Evolutionary conservation across 768 basidiomycete genomes (phyloP).

Genomic region (Coprinopsis marcescibilis): DNA sequence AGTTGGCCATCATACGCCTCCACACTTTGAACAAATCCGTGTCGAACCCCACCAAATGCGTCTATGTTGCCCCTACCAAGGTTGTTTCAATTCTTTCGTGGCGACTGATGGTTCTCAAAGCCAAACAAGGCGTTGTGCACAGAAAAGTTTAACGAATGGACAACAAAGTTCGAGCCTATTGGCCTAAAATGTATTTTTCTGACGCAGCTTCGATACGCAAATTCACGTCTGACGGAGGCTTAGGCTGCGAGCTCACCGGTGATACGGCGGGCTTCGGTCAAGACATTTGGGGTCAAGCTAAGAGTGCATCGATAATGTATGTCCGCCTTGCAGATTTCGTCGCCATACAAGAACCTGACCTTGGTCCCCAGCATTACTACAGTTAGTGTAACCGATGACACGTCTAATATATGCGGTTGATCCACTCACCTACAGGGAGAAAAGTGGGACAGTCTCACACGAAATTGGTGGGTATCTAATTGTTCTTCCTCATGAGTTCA

Average conservation of each 20-base stretch:
- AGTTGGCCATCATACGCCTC: slow-evolving; percentile 75
- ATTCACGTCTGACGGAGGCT: slow-evolving; percentile 1
- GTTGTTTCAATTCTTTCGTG: slow-evolving; percentile 27
- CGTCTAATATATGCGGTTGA: not conserved
- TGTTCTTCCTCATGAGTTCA: not conserved
- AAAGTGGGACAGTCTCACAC: slow-evolving; percentile 93
- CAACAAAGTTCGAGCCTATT: slow-evolving; percentile 65
- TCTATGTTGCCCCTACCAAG: slow-evolving; percentile 95
- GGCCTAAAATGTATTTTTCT: slow-evolving; percentile 63
- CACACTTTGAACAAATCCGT: slow-evolving; percentile 30
- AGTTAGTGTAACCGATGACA: not conserved
- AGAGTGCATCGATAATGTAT: slow-evolving; percentile 74
- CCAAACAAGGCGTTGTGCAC: slow-evolving; percentile 71
- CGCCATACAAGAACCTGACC: slow-evolving; percentile 5
- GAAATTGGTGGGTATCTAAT: slow-evolving; percentile 56
- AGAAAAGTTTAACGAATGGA: slow-evolving; percentile 84
- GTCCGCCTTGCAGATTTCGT: slow-evolving; percentile 17
- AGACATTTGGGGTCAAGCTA: slow-evolving; percentile 68
- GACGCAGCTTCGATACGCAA: not conserved
- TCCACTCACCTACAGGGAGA: slow-evolving; percentile 85
- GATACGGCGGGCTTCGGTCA: slow-evolving; percentile 71
- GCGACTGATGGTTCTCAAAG: not conserved
- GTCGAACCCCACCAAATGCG: slow-evolving; percentile 45
- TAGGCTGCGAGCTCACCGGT: slow-evolving; percentile 89
- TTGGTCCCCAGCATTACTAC: slow-evolving; percentile 60